phyloP scores from a whole-genome alignment of 441 rosid genomes.

The Hypseocharis bilobata region DNA sequence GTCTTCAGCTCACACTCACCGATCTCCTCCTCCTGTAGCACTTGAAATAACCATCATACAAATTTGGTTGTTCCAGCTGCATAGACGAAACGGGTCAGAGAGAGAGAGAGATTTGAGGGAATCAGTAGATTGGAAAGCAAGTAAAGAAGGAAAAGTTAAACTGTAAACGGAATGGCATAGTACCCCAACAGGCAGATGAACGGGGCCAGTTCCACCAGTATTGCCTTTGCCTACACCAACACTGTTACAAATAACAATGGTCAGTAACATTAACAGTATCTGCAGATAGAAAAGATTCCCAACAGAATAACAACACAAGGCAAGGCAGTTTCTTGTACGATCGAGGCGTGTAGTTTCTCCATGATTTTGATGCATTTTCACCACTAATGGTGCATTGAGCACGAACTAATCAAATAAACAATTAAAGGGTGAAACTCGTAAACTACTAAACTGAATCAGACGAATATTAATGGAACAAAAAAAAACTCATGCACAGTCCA shows the following conservation, averaged over 20 bases:
- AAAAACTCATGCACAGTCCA: background rate
- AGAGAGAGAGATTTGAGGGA: background rate
- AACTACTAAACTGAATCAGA: no score
- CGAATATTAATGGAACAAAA: no score
- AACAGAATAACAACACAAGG: background rate
- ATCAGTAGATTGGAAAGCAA: background rate
- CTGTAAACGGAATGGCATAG: background rate
- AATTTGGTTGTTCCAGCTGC: constrained; percentile 14
- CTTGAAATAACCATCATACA: constrained; percentile 11
- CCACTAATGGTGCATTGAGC: no score
- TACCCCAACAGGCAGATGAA: constrained; percentile 11
- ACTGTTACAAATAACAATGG: constrained; percentile 14
- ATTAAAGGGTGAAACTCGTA: background rate
- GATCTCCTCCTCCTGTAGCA: constrained; percentile 24
- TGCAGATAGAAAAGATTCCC: background rate
- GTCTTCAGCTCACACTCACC: background rate
- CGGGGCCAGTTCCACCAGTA: background rate
- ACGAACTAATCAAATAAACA: background rate
- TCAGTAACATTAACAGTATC: constrained; percentile 14
- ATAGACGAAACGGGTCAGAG: background rate
- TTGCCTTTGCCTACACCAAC: background rate
- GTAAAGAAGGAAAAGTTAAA: background rate
- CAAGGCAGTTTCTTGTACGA: background rate
- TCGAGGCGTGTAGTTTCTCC: background rate
- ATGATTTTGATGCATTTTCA: background rate